These are phyloP conservation scores for Pythium periplocum DNA, from an alignment of 352 stramenopile genomes.

Conservation along the genomic window DNA sequence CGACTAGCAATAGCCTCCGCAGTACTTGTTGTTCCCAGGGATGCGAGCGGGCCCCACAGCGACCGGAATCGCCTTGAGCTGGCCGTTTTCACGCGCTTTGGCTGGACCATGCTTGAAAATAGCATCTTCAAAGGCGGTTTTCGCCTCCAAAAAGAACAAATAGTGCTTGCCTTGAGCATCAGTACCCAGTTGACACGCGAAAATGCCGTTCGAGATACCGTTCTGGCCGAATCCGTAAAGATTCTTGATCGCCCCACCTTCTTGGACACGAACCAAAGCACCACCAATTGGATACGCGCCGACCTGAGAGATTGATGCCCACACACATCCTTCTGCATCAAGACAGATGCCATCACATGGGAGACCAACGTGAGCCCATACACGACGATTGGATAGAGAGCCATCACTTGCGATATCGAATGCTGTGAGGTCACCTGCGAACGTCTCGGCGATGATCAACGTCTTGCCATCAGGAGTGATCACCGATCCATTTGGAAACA, in stretches of 20 bases:
- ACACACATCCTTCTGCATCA: slow-evolving; percentile 63
- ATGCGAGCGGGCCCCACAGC: slow-evolving; percentile 40
- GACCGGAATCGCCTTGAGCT: slow-evolving; percentile 44
- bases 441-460: slow-evolving; percentile 65
- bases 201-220: slow-evolving; percentile 41
- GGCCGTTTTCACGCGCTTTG: slow-evolving; percentile 28
- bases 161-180: slow-evolving; percentile 41
- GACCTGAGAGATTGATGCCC: slow-evolving; percentile 46
- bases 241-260: slow-evolving; percentile 50
- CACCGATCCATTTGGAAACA: slow-evolving; percentile 71
- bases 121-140: slow-evolving; percentile 28
- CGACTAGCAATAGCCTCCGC: slow-evolving; percentile 54
- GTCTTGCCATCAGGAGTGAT: slow-evolving; percentile 71
- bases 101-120: slow-evolving; percentile 36
- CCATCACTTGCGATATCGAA: slow-evolving; percentile 55
- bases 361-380: slow-evolving; percentile 51
- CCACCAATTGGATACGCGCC: slow-evolving; percentile 42
- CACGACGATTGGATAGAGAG: slow-evolving; percentile 32
- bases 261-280: slow-evolving; percentile 42
- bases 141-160: slow-evolving; percentile 56
- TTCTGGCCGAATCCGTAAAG: slow-evolving; percentile 57
- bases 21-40: slow-evolving; percentile 32
- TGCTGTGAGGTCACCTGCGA: slow-evolving; percentile 41
- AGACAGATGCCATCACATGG: slow-evolving; percentile 55
- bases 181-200: slow-evolving; percentile 58